phyloP scores from a whole-genome alignment of 306 rosid genomes.

The Arachis stenosperma region DNA sequence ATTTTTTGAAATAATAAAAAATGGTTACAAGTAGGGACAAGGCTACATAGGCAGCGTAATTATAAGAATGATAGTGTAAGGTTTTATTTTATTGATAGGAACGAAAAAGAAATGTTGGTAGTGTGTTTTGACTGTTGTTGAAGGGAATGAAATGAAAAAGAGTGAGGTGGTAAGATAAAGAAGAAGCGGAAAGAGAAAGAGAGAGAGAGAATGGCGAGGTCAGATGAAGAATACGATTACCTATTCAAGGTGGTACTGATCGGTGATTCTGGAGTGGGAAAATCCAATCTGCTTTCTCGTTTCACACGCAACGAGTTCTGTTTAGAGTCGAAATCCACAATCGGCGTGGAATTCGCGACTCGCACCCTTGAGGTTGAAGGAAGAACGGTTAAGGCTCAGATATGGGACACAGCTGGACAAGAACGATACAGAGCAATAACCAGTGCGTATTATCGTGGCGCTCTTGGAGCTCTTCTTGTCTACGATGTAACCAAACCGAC shows the following conservation, averaged over 20 bases:
- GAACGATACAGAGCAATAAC: constrained; percentile 95
- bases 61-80: too few species aligned
- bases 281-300: constrained; percentile 95
- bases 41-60: too few species aligned
- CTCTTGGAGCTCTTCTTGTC: constrained; percentile 91
- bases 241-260: constrained; percentile 91
- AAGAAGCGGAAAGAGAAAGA: neutral
- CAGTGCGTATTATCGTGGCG: constrained; percentile 93
- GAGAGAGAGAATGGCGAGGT: constrained; percentile 50
- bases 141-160: neutral
- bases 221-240: constrained; percentile 90
- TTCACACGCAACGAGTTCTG: constrained; percentile 97
- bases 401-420: constrained; percentile 99
- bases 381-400: constrained; percentile 87
- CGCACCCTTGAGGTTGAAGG: constrained; percentile 99
- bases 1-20: too few species aligned
- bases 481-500: constrained; percentile 86
- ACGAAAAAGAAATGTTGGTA: too few species aligned
- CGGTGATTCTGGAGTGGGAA: constrained; percentile 96
- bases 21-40: too few species aligned
- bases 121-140: neutral
- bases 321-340: constrained; percentile 93
- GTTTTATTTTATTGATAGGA: too few species aligned
- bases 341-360: constrained; percentile 95
- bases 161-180: neutral